Percentiles rank a stretch among this genome's conserved stretches.
phyloP scores from a whole-genome alignment of 306 rosid genomes.

The Ormosia semicastrata region DNA sequence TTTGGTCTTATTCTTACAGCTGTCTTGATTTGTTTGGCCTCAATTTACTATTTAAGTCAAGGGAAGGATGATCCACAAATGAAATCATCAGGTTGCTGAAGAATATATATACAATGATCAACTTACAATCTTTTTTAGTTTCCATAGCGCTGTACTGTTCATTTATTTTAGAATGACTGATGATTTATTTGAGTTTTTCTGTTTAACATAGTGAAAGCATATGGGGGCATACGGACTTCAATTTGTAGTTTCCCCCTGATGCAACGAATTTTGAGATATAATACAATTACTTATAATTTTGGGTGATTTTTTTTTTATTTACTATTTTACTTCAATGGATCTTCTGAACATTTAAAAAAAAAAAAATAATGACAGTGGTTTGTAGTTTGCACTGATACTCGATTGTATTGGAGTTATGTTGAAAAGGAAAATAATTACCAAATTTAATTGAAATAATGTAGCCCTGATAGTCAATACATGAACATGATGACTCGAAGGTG shows the following conservation, averaged over 20 bases:
- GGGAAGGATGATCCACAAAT: conserved; percentile 27
- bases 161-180: neutral
- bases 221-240: neutral
- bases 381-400: neutral
- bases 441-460: neutral
- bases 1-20: conserved; percentile 72
- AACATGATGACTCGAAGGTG: no score
- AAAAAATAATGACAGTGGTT: neutral
- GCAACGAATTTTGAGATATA: conserved; percentile 5
- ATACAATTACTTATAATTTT: neutral
- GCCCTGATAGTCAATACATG: neutral
- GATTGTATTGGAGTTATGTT: neutral
- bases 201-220: neutral
- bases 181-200: neutral
- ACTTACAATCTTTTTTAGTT: neutral
- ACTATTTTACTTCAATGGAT: neutral
- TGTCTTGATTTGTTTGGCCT: conserved; percentile 65
- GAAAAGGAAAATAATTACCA: neutral
- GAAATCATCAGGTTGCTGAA: conserved; percentile 17
- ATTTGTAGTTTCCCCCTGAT: neutral
- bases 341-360: neutral
- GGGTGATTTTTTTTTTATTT: neutral
- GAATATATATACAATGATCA: neutral
- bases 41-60: conserved; percentile 58
- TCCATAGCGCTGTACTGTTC: neutral